Evolutionary conservation across 768 basidiomycete genomes (phyloP).

Genomic region (Lactarius sanguifluus): DNA sequence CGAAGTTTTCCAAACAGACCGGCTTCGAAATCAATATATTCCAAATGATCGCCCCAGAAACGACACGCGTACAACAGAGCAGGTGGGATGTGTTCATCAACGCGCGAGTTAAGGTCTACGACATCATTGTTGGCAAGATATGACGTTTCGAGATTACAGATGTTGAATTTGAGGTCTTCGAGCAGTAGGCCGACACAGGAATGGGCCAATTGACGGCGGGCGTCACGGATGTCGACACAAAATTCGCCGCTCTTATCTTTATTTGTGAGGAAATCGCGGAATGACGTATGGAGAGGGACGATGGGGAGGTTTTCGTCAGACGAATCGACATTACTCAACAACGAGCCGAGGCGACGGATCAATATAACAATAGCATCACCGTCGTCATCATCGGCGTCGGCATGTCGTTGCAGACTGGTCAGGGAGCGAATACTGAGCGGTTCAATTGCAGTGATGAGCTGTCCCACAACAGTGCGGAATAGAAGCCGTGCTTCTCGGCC

Average conservation of each 20-base stretch:
- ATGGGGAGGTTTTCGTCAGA: background rate
- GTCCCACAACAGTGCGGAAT: conserved; percentile 1
- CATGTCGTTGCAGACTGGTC: background rate
- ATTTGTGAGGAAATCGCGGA: conserved; percentile 1
- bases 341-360: background rate
- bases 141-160: conserved; percentile 6
- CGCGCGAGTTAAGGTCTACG: background rate
- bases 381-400: background rate
- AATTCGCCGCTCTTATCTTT: conserved; percentile 1
- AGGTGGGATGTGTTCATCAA: background rate
- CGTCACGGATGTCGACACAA: background rate
- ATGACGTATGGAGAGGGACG: background rate
- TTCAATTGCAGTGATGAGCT: background rate
- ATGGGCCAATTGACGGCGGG: background rate
- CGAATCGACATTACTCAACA: conserved; percentile 6
- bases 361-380: background rate
- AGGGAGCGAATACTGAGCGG: background rate
- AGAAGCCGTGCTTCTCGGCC: background rate
- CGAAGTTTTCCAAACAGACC: background rate
- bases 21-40: background rate
- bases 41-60: conserved; percentile 7
- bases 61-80: conserved; percentile 8
- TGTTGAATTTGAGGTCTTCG: background rate
- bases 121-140: background rate
- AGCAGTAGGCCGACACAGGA: background rate